Base-by-base conservation (phyloP, 306 rosid genomes). In the Sindora glabra region DNA sequence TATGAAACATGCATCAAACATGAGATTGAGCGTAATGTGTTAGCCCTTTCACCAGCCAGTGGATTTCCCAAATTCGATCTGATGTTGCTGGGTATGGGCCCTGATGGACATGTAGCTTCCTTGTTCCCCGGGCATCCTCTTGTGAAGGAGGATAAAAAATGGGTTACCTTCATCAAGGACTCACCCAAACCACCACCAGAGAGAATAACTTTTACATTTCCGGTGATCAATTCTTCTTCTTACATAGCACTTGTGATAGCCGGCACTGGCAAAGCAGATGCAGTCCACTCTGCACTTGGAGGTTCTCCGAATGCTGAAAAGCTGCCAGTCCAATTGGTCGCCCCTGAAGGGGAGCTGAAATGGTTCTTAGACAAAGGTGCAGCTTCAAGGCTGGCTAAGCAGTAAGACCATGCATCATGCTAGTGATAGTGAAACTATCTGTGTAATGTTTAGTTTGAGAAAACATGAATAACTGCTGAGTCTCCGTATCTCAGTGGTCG, bases 41-140 rank as follows among this genome's bases (percentile, higher is more conserved):
- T 90, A 11, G 80, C 67, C n/a, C 36, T 38, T 45, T 75, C 89
- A 61, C 47, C 67, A 58, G 18, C 48, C 4, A 72, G 51, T 15
- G 79, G 66, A n/a, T 72, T 81, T 26, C 97, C 97, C 23, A 90
- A 82, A 73, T 84, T 86, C 26, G 97, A 90, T 68, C 90, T 90
- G 41, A 49, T 78, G 80, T 76, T 90, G 10, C 69, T 90, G 4
- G 97, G 89, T 6, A 86, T 86, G 95, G 97, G 97, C 33, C 87
- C 89, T n/a, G 97, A 89, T 64, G 97, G 97, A 16, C 95, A 86
- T 3, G 73, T 90, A 22, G 97, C 86, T 48, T 84, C 95, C 34
- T 73, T 90, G 3, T 82, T 90, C 70, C 95, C 89, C 4, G 84
- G 84, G 8, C 81, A 86, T 54, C 79, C 83, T 50, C 83, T 66